These are phyloP conservation scores for Tuctoria greenei DNA, from an alignment of 176 grass and related monocot species.

Conservation along the genomic window DNA sequence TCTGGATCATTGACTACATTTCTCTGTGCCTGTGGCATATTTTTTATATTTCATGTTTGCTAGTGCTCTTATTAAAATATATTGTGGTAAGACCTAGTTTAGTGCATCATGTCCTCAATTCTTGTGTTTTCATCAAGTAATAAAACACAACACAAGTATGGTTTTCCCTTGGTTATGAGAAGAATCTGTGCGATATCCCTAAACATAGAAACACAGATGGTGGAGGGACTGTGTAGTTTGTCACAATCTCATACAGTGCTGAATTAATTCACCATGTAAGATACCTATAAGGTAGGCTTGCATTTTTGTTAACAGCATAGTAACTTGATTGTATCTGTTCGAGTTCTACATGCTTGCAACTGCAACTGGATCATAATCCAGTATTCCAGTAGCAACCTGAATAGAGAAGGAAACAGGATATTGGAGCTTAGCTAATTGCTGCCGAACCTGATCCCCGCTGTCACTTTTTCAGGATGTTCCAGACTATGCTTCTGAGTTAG, in stretches of 20 bases:
- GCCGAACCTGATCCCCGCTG: constrained; percentile 5
- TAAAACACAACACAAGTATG: no score
- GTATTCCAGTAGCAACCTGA: background rate
- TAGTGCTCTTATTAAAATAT: background rate
- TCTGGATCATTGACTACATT: constrained; percentile 16
- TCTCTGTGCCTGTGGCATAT: background rate
- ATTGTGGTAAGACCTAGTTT: background rate
- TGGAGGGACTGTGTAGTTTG: background rate
- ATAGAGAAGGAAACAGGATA: no score
- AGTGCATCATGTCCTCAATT: background rate
- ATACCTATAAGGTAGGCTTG: background rate
- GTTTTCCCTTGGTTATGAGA: background rate
- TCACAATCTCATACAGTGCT: background rate
- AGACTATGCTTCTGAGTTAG: constrained; percentile 70
- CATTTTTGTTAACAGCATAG: background rate
- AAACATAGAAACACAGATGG: constrained; percentile 1
- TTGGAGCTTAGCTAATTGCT: background rate
- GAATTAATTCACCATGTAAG: constrained; percentile 5
- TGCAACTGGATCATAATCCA: constrained; percentile 16
- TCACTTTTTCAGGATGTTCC: constrained; percentile 62
- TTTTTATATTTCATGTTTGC: background rate
- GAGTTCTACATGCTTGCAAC: background rate
- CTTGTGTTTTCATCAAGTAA: no score
- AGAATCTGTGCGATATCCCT: background rate
- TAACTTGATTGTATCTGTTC: background rate